A percentile compares a stretch with the other conserved stretches of the same genome.
These are phyloP conservation scores for Fusarium liriodendri DNA, from an alignment of 2,329 filamentous ascomycete genomes.

Conservation along the genomic window DNA sequence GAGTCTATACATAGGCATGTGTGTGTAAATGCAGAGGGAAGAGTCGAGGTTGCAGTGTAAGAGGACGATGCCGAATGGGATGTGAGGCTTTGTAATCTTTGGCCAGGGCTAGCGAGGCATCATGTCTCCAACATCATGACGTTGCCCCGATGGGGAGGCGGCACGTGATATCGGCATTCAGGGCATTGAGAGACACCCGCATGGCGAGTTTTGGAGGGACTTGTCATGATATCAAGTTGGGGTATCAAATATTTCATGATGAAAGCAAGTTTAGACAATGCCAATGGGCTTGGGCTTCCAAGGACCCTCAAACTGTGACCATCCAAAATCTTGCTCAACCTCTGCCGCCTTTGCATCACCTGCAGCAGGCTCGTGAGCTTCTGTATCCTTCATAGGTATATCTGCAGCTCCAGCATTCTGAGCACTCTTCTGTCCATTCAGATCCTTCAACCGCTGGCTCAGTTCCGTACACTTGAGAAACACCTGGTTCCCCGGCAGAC, in stretches of 20 bases:
- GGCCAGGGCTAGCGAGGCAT: constrained; percentile 20
- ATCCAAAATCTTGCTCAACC: constrained; percentile 47
- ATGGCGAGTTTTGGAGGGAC: not conserved
- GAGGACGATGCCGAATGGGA: constrained; percentile 34
- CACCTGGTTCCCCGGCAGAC: constrained; percentile 55
- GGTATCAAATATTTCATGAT: constrained; percentile 21
- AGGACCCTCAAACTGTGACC: constrained; percentile 61
- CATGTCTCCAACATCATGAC: constrained; percentile 38
- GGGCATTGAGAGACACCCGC: not conserved
- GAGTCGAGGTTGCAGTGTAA: constrained; percentile 10
- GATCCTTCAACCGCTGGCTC: constrained; percentile 50
- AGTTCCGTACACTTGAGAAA: constrained; percentile 59
- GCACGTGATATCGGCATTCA: constrained; percentile 37
- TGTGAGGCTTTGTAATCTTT: constrained; percentile 41
- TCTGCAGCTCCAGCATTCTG: constrained; percentile 9
- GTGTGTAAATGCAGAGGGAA: not conserved
- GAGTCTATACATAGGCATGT: constrained; percentile 57
- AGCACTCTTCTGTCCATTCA: constrained; percentile 20
- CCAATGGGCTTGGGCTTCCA: constrained; percentile 72
- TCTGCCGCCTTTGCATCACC: constrained; percentile 36
- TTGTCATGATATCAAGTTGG: not conserved
- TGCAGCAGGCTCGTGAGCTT: not conserved
- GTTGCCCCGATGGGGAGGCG: constrained; percentile 19
- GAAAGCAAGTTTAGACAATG: constrained; percentile 52
- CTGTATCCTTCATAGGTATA: constrained; percentile 21